Base-by-base conservation (phyloP, 1,139 yeast genomes). In the Blastobotrys proliferans region DNA sequence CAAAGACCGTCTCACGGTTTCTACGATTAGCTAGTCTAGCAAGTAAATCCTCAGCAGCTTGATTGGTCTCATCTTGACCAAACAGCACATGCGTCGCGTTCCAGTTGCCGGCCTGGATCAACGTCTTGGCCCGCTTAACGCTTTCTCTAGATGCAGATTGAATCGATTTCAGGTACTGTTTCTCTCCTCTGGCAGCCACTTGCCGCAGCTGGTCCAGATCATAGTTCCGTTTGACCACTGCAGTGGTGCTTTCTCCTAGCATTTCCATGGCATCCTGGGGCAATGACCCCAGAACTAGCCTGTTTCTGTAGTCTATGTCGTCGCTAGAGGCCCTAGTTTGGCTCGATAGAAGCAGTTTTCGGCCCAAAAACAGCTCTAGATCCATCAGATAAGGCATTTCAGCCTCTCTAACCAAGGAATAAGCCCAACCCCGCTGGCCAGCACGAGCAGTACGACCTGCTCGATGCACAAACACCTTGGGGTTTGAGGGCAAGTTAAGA, bases 371-470 rank as follows among this genome's bases (percentile, higher is more conserved):
- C 36, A 94, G 68, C 60, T 94, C 98, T 57, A 94, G 71, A 63
- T 94, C 99, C 42, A 92, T 72, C 40, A 94, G 66, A 56, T 92
- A 94, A 5, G 98, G 95, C 47, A 92, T 67, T 61, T 94, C 99
- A 48, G 77, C 74, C 53, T 88, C 96, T 48, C 81, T 76, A 3
- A 90, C 83, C 45, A 94, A 77, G 1, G 97, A 83, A 61, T 86
- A 94, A 0, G 98, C 98, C 95, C 97, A 90, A 60, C 99, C 99
- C 54, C 78, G 79, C 60, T 88, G 83, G 62, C 99, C 99, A 9
- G 98, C 98, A 74, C 99, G 83, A 11, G 98, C 99, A 36, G 99
- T 92, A 74, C 99, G 81, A 64, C 99, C 99, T 41, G 94, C 98
- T 68, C 99, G 79, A 67, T 92, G 99, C 44, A 92, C 79, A 64